A percentile compares a stretch with the other conserved stretches of the same genome.
phyloP scores from a whole-genome alignment of 2,329 filamentous ascomycete species.

The Ophiostoma perfectum region DNA sequence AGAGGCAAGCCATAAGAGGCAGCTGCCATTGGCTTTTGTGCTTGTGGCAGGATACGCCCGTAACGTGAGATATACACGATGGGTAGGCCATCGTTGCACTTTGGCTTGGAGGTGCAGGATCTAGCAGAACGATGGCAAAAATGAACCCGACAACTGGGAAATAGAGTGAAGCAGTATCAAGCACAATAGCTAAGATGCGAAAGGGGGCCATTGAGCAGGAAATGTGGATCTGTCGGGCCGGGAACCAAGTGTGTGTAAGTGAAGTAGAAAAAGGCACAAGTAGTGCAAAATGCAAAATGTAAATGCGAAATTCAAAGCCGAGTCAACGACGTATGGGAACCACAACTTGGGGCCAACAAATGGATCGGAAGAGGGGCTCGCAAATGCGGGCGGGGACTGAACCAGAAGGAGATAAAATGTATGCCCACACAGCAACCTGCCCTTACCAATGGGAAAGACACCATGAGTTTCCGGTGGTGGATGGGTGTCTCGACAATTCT shows the following conservation, averaged over 20 bases:
- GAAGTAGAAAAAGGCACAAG: neutral
- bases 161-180: neutral
- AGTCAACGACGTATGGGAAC: neutral
- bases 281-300: neutral
- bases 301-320: neutral
- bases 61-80: neutral
- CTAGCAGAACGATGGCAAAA: neutral
- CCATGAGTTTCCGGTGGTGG: neutral
- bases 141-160: neutral
- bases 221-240: neutral
- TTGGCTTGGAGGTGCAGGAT: neutral
- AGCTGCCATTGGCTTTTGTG: neutral
- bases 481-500: neutral
- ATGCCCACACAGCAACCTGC: neutral
- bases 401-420: neutral
- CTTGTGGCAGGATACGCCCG: neutral
- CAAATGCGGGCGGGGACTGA: neutral
- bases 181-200: too few relatives aligned
- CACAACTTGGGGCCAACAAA: too few relatives aligned
- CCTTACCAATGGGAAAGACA: slow-evolving; percentile 7
- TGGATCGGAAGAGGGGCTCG: neutral
- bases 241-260: neutral
- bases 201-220: neutral
- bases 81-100: neutral
- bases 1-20: neutral